Evolutionary conservation across 352 stramenopile species (phyloP), one percentile per base, ranked within the genome.

Genomic region (Globisporangium lucens): DNA sequence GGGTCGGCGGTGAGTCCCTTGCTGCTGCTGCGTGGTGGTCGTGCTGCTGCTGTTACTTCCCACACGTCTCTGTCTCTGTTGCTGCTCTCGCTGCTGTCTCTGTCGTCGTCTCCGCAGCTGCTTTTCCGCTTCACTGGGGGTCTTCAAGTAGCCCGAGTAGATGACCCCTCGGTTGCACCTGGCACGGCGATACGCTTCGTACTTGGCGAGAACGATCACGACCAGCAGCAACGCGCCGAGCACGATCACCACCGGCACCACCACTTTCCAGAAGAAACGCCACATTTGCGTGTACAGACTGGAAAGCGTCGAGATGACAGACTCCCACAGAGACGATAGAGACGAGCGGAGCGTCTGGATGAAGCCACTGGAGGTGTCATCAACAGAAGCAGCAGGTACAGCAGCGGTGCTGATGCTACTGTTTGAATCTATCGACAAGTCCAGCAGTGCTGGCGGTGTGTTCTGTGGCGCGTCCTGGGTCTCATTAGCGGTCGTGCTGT

Each of bases 141-240:
- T 56, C 29, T 68, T 61, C 15, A 68, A 15, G 53, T 68, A 68
- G 4, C 36, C 27, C 22, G 63, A 68, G 63, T 62, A 68, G 17
- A 68, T 47, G 36, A 68, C 33, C 20, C 63, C 52, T 9, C 22
- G 29, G 6, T 15, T 30, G 27, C 63, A 53, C 15, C 29, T 57
- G 22, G 49, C 27, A 13, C 35, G 27, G 6, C 43, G 63, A 7
- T 56, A 43, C 38, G 33, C 27, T 17, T 62, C 22, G 63, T 35
- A 46, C 63, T 56, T 61, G 35, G 35, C 53, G 53, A 68, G 27
- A 20, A 56, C 53, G 53, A 68, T 61, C 9, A 49, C 8, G 2
- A 35, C 27, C 4, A 68, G 63, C 24, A 68, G 29, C 38, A 68
- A 13, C 4, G 27, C 63, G 20, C 63, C 63, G 7, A 68, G 5